Base-by-base conservation (phyloP, 768 basidiomycete genomes). In the Austroboletus festivus region DNA sequence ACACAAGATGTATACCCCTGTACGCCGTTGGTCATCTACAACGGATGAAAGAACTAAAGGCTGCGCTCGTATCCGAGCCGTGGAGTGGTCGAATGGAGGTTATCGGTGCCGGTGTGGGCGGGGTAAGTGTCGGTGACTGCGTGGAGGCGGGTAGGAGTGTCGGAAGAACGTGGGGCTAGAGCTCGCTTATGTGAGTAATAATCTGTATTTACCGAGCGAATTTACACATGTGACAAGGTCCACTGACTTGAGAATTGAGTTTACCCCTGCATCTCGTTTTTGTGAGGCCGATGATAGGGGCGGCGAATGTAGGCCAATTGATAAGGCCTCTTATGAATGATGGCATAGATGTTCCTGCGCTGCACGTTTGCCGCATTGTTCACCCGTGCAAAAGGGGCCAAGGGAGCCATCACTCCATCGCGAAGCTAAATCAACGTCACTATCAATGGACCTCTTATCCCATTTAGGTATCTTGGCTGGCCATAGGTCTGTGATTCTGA, bases 61-160 rank as follows among this genome's bases (percentile, higher is more conserved):
- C 52, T 2, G 72, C 70, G 10, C 62, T 89, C 40, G 44, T 46
- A 2, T 66, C 55, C 52, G 63, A 48, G 57, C 69, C 51, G 65
- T 82, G 80, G 75, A 63, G 54, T 54, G 76, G 73, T 47, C 61
- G 54, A 41, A 54, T 93, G 62, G 80, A 82, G 46, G 73, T 93
- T 3, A 68, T 88, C 7, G 93, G 93, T n/a, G 87, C 89, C 11
- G 89, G 90, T 2, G 86, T 92, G 26, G 82, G 82, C 0, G 93
- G 93, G 3, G 88, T 93, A 3, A 93, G 93, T 56, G 78, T 94
- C 1, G 84, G 83, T 8, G 93, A 95, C 59, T 94, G 92, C 63
- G 76, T 93, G 11, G 80, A 83, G 57, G 81, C 81, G 5, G 93
- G 86, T 13, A 79, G 83, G 62, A 71, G 65, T 19, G 85, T 71